A percentile compares a stretch with the other conserved stretches of the same genome.
These are phyloP conservation scores for Fusarium secorum DNA, from an alignment of 2,329 filamentous ascomycete genomes.

Conservation along the genomic window DNA sequence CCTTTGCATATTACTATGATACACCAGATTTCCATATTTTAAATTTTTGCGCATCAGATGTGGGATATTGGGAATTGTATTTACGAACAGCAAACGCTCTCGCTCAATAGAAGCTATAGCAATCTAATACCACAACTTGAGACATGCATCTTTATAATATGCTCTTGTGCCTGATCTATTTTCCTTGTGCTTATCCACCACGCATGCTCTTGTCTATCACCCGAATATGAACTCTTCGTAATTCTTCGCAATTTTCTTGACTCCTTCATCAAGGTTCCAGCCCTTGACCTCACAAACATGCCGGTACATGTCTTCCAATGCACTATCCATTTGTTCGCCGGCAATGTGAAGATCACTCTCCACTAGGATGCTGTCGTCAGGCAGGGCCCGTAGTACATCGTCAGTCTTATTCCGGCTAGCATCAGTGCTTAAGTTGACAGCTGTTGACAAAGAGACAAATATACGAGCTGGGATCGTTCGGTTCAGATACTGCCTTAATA, in stretches of 20 bases:
- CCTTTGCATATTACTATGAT: constrained; percentile 23
- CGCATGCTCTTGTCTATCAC: constrained; percentile 11
- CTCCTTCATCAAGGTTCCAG: constrained; percentile 78
- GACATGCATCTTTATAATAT: not conserved
- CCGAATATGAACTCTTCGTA: constrained; percentile 82
- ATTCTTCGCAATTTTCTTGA: constrained; percentile 73
- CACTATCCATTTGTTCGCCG: constrained; percentile 79
- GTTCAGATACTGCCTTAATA: constrained; percentile 79
- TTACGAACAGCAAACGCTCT: constrained; percentile 3
- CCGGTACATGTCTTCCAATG: constrained; percentile 78
- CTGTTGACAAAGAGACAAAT: constrained; percentile 87
- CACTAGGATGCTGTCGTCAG: constrained; percentile 79
- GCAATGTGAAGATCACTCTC: constrained; percentile 92
- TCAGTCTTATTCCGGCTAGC: constrained; percentile 60
- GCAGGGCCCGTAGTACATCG: constrained; percentile 74
- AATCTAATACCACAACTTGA: constrained; percentile 28
- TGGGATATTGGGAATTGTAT: constrained; percentile 1
- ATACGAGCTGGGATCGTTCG: constrained; percentile 76
- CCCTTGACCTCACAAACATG: constrained; percentile 79
- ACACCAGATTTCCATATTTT: constrained; percentile 25
- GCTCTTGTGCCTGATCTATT: not conserved
- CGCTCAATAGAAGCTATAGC: constrained; percentile 15
- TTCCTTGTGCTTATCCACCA: not conserved
- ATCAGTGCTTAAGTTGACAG: constrained; percentile 75
- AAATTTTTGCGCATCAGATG: constrained; percentile 9